phyloP scores from a whole-genome alignment of 2,329 filamentous ascomycete species.

The Xylariomycetidae sp. region DNA sequence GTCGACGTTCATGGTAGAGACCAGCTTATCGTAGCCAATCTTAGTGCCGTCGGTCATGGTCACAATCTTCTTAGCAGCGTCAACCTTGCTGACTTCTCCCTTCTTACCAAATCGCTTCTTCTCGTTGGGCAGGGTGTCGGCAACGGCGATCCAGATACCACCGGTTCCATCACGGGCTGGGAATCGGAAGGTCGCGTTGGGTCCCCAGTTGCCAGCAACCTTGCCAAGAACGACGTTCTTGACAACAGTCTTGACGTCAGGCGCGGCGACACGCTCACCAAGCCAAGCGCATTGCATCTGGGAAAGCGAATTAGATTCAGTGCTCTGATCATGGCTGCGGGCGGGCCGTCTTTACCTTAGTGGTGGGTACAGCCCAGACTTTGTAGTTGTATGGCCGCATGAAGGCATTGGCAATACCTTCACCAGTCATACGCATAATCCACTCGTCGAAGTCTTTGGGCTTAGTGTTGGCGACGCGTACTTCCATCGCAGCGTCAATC shows the following conservation, averaged over 20 bases:
- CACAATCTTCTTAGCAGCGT: slow-evolving; percentile 80
- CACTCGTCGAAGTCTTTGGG: slow-evolving; percentile 97
- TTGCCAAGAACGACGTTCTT: slow-evolving; percentile 95
- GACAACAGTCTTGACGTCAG: slow-evolving; percentile 89
- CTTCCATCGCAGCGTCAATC: slow-evolving; percentile 88
- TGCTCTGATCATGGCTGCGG: background rate
- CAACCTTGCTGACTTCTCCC: slow-evolving; percentile 79
- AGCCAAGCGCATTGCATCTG: slow-evolving; percentile 99
- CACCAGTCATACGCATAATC: slow-evolving; percentile 89
- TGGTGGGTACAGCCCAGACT: slow-evolving; percentile 98
- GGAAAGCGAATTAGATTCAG: slow-evolving; percentile 8
- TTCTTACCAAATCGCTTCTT: slow-evolving; percentile 88
- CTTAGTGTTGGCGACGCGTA: slow-evolving; percentile 82
- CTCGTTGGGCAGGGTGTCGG: slow-evolving; percentile 84
- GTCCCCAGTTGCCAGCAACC: slow-evolving; percentile 95
- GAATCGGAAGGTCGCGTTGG: slow-evolving; percentile 98
- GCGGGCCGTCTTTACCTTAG: slow-evolving; percentile 61
- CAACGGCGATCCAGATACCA: slow-evolving; percentile 98
- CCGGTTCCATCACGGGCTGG: slow-evolving; percentile 92
- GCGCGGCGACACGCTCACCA: slow-evolving; percentile 95
- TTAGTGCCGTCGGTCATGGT: slow-evolving; percentile 79
- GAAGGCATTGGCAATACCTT: slow-evolving; percentile 88
- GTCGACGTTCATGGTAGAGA: slow-evolving; percentile 97
- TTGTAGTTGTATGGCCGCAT: slow-evolving; percentile 99
- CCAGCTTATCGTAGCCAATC: slow-evolving; percentile 84